phyloP scores from a whole-genome alignment of 345 rosid species.

The Euphorbia pulcherrima region DNA sequence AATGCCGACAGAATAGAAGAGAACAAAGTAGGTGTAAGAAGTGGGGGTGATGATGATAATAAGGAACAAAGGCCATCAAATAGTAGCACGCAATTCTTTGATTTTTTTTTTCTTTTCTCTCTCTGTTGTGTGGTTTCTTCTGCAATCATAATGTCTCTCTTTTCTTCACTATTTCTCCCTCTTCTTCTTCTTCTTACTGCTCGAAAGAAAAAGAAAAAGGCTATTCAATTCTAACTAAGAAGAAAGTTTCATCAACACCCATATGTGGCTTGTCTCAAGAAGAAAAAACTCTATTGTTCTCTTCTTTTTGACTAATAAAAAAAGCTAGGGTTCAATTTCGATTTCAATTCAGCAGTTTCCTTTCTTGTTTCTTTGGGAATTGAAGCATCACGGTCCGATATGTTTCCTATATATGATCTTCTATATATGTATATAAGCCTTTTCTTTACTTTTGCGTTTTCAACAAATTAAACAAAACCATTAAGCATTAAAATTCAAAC shows the following conservation, averaged over 20 bases:
- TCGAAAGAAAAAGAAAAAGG: neutral
- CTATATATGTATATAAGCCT: neutral
- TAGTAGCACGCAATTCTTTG: slow-evolving; percentile 31
- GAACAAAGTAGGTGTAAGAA: too few species aligned
- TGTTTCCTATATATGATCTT: slow-evolving; percentile 30
- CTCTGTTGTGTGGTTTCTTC: slow-evolving; percentile 24
- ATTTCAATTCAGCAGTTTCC: slow-evolving; percentile 17
- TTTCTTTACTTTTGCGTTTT: slow-evolving; percentile 4
- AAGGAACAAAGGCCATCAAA: slow-evolving; percentile 11
- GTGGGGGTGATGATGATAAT: slow-evolving; percentile 27
- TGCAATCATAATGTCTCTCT: slow-evolving; percentile 53
- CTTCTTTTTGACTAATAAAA: neutral
- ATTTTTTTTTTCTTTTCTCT: slow-evolving; percentile 24
- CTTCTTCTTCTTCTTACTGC: slow-evolving; percentile 24
- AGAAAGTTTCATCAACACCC: slow-evolving; percentile 15
- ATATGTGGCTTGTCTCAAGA: slow-evolving; percentile 36
- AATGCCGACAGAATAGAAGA: too few species aligned
- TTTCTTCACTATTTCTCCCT: slow-evolving; percentile 43
- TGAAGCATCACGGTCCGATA: slow-evolving; percentile 66
- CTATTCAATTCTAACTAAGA: slow-evolving; percentile 16
- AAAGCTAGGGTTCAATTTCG: slow-evolving; percentile 8
- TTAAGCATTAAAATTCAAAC: too few species aligned
- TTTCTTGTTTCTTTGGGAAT: slow-evolving; percentile 41
- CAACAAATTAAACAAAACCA: too few species aligned
- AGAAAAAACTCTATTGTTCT: slow-evolving; percentile 39